These are phyloP conservation scores for Floccularia luteovirens DNA, from an alignment of 768 basidiomycete genomes.

Conservation along the genomic window DNA sequence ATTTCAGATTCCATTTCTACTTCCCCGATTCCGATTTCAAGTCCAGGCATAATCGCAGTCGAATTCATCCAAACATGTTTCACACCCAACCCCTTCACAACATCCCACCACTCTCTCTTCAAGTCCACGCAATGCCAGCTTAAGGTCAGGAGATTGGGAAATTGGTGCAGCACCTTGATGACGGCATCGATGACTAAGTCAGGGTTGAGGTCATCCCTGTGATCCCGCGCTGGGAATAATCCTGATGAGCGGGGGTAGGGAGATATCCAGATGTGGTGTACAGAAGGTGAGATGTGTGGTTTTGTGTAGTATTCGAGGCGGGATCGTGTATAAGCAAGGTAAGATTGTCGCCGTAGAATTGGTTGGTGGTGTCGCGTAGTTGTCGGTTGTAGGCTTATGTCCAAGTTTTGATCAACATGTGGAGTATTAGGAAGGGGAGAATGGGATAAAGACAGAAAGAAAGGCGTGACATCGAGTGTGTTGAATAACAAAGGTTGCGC, in stretches of 20 bases:
- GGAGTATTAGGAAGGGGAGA: no score
- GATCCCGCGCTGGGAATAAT: slow-evolving; percentile 19
- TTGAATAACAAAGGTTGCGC: slow-evolving; percentile 29
- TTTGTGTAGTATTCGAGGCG: slow-evolving; percentile 23
- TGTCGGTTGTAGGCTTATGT: no score
- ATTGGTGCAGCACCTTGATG: slow-evolving; percentile 18
- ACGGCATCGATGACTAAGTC: slow-evolving; percentile 22
- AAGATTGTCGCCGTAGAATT: slow-evolving; percentile 17
- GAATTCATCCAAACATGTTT: slow-evolving; percentile 25
- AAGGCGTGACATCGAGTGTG: slow-evolving; percentile 25
- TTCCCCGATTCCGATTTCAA: no score
- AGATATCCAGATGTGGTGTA: slow-evolving; percentile 26
- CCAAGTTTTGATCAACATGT: no score
- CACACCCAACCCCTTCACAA: slow-evolving; percentile 18
- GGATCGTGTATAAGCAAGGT: slow-evolving; percentile 20
- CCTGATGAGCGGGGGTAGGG: slow-evolving; percentile 21
- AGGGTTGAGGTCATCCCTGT: slow-evolving; percentile 22
- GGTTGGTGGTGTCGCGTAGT: slow-evolving; percentile 18
- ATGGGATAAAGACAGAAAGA: slow-evolving; percentile 25
- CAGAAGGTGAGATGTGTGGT: slow-evolving; percentile 23
- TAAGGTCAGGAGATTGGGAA: slow-evolving; percentile 22
- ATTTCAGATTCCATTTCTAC: slow-evolving; percentile 6
- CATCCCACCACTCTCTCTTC: slow-evolving; percentile 21
- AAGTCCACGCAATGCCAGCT: slow-evolving; percentile 30
- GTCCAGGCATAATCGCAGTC: slow-evolving; percentile 15